A percentile compares a stretch with the other conserved stretches of the same genome.
These are phyloP conservation scores for Trichocomaceae sp. DNA, from an alignment of 2,329 filamentous ascomycete genomes.

Conservation along the genomic window DNA sequence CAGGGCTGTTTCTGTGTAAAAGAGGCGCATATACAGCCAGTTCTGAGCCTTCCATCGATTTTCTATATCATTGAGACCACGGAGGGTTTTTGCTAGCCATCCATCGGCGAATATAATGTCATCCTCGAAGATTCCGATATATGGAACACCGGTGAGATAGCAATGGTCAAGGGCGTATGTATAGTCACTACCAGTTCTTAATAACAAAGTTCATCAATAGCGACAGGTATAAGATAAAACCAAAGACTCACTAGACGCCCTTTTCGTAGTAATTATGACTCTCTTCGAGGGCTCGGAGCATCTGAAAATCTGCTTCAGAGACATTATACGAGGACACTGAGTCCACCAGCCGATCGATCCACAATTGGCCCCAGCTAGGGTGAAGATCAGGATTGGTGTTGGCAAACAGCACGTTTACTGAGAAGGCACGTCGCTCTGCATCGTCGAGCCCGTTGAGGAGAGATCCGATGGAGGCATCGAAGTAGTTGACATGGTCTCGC, in stretches of 20 bases:
- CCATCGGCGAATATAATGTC: conserved; percentile 33
- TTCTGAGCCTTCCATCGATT: background rate
- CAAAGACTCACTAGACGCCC: conserved; percentile 23
- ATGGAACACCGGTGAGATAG: conserved; percentile 24
- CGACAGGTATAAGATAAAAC: background rate
- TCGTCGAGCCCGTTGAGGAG: conserved; percentile 19
- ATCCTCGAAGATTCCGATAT: conserved; percentile 33
- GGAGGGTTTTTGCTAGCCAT: conserved; percentile 28
- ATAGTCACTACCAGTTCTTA: conserved; percentile 22
- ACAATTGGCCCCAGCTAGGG: conserved; percentile 22
- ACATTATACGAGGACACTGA: conserved; percentile 19
- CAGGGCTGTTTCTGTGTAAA: conserved; percentile 28
- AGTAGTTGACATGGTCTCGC: conserved; percentile 21
- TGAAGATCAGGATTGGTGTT: conserved; percentile 21
- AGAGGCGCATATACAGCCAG: conserved; percentile 30
- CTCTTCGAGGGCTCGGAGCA: conserved; percentile 21
- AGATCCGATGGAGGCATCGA: conserved; percentile 22
- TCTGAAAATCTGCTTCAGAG: conserved; percentile 13
- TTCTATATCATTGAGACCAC: conserved; percentile 13
- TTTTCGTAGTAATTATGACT: conserved; percentile 26
- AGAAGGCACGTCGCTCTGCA: conserved; percentile 18
- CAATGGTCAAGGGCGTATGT: conserved; percentile 25
- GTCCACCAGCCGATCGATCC: conserved; percentile 19
- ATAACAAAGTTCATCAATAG: background rate
- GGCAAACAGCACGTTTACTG: conserved; percentile 20